Percentiles rank a stretch among this genome's conserved stretches.
These are phyloP conservation scores for Liriodendron chinense DNA, from an alignment of 164 flowering plant genomes.

Conservation along the genomic window DNA sequence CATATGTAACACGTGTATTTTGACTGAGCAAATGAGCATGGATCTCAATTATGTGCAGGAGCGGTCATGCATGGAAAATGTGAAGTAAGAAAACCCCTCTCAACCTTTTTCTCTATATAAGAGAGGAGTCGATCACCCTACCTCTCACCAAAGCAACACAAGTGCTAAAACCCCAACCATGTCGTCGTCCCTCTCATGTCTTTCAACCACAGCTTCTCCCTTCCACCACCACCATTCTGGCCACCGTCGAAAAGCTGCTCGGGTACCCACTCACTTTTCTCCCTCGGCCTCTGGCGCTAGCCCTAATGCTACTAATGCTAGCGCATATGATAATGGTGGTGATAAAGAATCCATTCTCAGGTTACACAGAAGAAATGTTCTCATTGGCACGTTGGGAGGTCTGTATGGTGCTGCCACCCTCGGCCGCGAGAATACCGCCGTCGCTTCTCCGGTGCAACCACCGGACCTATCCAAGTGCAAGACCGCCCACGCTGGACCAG, in stretches of 20 bases:
- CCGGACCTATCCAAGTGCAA: slow-evolving; percentile 11
- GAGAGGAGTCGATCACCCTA: too few species aligned
- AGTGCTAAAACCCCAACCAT: background rate
- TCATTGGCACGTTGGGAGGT: slow-evolving; percentile 8
- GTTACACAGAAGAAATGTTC: slow-evolving; percentile 5
- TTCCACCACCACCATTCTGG: background rate
- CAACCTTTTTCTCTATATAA: too few species aligned
- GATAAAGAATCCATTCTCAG: too few species aligned
- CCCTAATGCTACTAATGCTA: background rate
- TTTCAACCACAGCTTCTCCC: background rate
- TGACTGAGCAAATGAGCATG: too few species aligned
- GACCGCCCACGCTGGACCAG: background rate
- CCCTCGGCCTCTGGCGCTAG: background rate
- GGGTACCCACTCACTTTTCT: background rate
- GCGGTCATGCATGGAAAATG: too few species aligned
- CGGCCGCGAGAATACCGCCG: background rate
- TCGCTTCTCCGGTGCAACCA: background rate
- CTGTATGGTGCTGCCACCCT: slow-evolving; percentile 6
- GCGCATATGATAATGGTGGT: too few species aligned
- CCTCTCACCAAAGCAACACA: background rate
- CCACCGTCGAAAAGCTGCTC: background rate
- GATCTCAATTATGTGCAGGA: too few species aligned
- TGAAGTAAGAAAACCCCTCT: too few species aligned
- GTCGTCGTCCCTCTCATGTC: background rate
- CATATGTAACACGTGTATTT: too few species aligned